phyloP scores from a whole-genome alignment of 208 protist species.

The Leishmania aethiopica region DNA sequence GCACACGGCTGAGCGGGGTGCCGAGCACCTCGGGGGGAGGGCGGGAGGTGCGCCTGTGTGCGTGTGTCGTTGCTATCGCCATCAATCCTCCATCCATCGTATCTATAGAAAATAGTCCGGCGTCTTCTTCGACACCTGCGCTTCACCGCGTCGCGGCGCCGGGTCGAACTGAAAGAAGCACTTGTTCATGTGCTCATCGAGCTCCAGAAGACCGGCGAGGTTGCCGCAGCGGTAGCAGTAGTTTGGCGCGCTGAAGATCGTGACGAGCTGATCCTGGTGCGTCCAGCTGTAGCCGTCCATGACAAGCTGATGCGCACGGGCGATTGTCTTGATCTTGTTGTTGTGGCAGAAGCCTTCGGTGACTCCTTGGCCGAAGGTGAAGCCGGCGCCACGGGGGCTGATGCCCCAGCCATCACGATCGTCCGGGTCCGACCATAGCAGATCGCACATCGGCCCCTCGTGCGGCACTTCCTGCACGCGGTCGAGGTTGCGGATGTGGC shows the following conservation, averaged over 20 bases:
- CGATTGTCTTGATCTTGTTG: conserved; percentile 97
- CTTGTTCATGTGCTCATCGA: conserved; percentile 99
- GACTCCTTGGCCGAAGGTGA: conserved; percentile 98
- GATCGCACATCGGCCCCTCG: conserved; percentile 99
- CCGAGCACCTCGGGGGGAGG: not conserved
- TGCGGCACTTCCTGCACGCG: conserved; percentile 98
- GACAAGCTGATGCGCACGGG: conserved; percentile 97
- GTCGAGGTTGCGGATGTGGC: conserved; percentile 96
- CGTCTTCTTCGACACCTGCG: conserved; percentile 97
- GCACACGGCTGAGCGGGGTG: not conserved
- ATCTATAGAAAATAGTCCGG: conserved; percentile 96
- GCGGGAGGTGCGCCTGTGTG: not conserved
- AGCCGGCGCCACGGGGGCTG: conserved; percentile 97
- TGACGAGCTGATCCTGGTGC: conserved; percentile 98
- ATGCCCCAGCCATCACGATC: conserved; percentile 96
- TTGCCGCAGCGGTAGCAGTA: conserved; percentile 99
- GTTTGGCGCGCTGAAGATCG: conserved; percentile 99
- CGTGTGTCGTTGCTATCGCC: not conserved
- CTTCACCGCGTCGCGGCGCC: conserved; percentile 97
- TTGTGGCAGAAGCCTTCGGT: conserved; percentile 98
- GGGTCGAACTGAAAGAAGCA: conserved; percentile 99
- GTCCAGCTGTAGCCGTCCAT: conserved; percentile 99
- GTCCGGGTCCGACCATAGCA: conserved; percentile 99
- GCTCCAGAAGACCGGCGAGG: conserved; percentile 96
- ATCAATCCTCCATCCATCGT: not conserved